A percentile compares a stretch with the other conserved stretches of the same genome.
Evolutionary conservation across 805 yeast species (phyloP).

Genomic region (Metschnikowia henanensis): DNA sequence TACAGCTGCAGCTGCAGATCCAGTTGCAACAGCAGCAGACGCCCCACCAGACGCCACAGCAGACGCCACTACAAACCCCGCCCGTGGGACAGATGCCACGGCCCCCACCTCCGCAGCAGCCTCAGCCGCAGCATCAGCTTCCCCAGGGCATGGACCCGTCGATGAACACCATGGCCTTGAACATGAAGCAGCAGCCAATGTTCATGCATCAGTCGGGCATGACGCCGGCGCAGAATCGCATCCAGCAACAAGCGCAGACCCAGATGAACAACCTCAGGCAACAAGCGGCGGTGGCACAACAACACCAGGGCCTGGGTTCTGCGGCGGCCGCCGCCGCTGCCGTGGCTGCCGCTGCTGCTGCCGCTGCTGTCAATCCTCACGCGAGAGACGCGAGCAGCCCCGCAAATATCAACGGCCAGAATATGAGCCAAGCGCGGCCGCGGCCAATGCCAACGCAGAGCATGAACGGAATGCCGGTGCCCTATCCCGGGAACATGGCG

Average conservation of each 20-base stretch:
- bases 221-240: conserved; percentile 28
- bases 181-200: conserved; percentile 31
- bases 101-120: conserved; percentile 1
- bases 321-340: conserved; percentile 14
- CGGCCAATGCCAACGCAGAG: conserved; percentile 3
- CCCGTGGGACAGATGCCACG: conserved; percentile 7
- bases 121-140: conserved; percentile 4
- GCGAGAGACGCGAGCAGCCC: conserved; percentile 12
- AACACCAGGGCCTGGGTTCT: conserved; percentile 7
- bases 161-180: conserved; percentile 21
- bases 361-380: conserved; percentile 9
- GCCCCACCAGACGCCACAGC: conserved; percentile 13
- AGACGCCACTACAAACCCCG: conserved; percentile 10
- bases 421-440: conserved; percentile 8
- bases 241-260: conserved; percentile 48
- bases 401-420: conserved; percentile 8
- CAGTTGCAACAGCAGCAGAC: conserved; percentile 12
- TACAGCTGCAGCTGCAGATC: neutral
- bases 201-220: conserved; percentile 21
- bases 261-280: conserved; percentile 53
- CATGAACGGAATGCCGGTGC: neutral
- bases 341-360: conserved; percentile 14
- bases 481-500: neutral
- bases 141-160: conserved; percentile 11
- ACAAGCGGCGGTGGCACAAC: conserved; percentile 37